Conservation (phyloP, 164 flowering plant species). For the grape (Vitis vinifera) region ASM3070453v1 NC_081823.1:8938501-8939000, state of each 20-base stretch:
- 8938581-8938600: slow-evolving; percentile 81
- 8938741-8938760: slow-evolving; percentile 2
- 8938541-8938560: slow-evolving; percentile 59
- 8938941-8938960: slow-evolving; percentile 6
- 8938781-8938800: slow-evolving; percentile 1
- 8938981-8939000: not conserved
- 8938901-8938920: not conserved
- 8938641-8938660: slow-evolving; percentile 96
- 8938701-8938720: slow-evolving; percentile 54
- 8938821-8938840: not conserved
- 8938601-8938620: slow-evolving; percentile 85
- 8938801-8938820: not conserved
- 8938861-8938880: no score
- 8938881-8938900: no score
- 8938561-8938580: slow-evolving; percentile 70
- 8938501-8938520: slow-evolving; percentile 41
- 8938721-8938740: not conserved
- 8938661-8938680: slow-evolving; percentile 77
- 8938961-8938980: not conserved
- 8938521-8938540: slow-evolving; percentile 68
- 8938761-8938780: not conserved
- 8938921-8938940: not conserved
- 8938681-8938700: slow-evolving; percentile 69
- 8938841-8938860: no score
- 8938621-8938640: slow-evolving; percentile 82